Evolutionary conservation across 2,329 filamentous ascomycete species (phyloP), one percentile per base, ranked within the genome.

Genomic region (Clathrospora elynae): DNA sequence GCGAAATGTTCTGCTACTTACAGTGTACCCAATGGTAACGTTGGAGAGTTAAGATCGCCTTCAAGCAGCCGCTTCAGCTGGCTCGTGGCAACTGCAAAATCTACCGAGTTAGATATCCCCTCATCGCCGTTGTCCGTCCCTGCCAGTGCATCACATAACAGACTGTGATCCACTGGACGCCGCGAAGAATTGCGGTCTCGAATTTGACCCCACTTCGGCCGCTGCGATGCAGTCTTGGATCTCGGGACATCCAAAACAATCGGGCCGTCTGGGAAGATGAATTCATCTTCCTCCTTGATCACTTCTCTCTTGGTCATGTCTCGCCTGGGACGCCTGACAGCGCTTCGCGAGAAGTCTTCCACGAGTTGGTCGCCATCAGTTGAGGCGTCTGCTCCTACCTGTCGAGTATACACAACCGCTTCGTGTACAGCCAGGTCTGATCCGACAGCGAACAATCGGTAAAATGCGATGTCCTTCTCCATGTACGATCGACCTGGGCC

Each of bases 401-500:
- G 37, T 18, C 32, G 35, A 16, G 35, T 42, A 20, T 50, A 56
- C 10, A 65, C 16, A 10, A 68, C 36, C 13, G 48, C 37, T 39
- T 68, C 53, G 28, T 57, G 53, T 10, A 67, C 37, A 20, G 63
- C 63, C 12, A 64, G 31, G 32, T 66, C 59, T 13, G 59, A 49
- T 3, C 53, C 42, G 4, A 57, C 20, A 4, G 55, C 41, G 28
- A 55, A 57, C 5, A 69, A 33, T 5, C 55, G 61, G 36, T 63
- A 64, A 38, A 71, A 70, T 1, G 42, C 34, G 6, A 61, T 12
- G 2, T 49, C 52, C 10, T 32, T 33, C 5, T 49, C 24, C 12
- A 46, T 23, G 28, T 67, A 67, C 4, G 17, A 40, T 3, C 42
- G 31, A 4, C 39, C 61, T 35, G 33, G 26, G 29, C 25, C 53